Evolutionary conservation across 164 flowering plant genomes (phyloP), one percentile per base, ranked within the genome.

Genomic region (Nelumbo lutea): DNA sequence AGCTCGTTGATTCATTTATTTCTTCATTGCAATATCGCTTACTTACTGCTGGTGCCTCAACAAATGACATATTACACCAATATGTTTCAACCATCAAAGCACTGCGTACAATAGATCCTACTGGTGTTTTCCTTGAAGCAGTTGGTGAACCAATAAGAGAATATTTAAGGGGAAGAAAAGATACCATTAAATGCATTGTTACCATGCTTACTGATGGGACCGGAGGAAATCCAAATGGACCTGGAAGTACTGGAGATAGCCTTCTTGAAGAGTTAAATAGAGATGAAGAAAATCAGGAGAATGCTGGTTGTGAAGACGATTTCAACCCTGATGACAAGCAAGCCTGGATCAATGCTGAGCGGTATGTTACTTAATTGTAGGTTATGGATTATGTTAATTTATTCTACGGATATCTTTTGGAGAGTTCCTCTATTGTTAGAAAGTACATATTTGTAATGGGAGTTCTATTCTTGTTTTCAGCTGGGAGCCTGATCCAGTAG

Each of bases 401-500:
- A 27, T 27, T 27, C 27, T 27, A 27, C 27, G 27, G 27, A 27
- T 27, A 27, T 27, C 27, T 27, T 27, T 27, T 27, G 27, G 27
- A 27, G 27, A 27, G 27, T 27, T 27, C 60, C 57, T 68, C 42
- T 11, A 38, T 3, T 43, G 43, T 56, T 51, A 4, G 5, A 13
- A 43, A 43, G 6, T 52, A 70, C 62, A 67, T 43, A 15, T 72
- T 58, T 66, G 44, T 77, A 44, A 64, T 58, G 43, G 41, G 52
- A 2, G 11, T 47, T 13, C 52, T n/a, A 9, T 55, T 14, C 70
- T 45, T 48, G 42, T 14, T 44, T 81, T 68, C 79, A 95, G 99
- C 72, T 95, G 99, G 99, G 96, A 95, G 78, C 99, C 99, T 77
- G 99, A 95, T 57, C 97, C 99, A 38, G 92, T 86, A 11, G 96